A percentile compares a stretch with the other conserved stretches of the same genome.
Conservation (phyloP, 2,329 filamentous ascomycete species). For the Metarhizium sp. region DNA sequence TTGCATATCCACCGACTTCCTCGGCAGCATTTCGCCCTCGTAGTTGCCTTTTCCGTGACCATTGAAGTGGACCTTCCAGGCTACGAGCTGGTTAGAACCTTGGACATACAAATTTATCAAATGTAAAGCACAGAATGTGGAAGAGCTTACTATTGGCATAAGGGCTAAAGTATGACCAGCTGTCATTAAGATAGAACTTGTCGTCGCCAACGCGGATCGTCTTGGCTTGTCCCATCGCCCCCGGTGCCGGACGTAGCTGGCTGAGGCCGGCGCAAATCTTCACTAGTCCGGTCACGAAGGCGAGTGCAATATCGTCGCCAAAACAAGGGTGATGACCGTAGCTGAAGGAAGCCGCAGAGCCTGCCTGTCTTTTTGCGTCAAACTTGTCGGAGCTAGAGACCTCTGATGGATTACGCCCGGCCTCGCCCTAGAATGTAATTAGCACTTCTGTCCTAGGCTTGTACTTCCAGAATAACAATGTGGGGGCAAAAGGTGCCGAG, state of each 20-base stretch:
- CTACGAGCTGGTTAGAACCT: conserved; percentile 14
- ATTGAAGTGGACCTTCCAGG: conserved; percentile 28
- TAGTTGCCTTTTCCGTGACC: conserved; percentile 25
- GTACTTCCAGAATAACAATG: neutral
- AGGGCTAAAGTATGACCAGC: conserved; percentile 34
- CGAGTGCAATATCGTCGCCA: conserved; percentile 28
- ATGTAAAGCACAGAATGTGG: too few species aligned
- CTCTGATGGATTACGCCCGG: conserved; percentile 27
- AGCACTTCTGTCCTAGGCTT: conserved; percentile 1
- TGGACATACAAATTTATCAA: neutral
- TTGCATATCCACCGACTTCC: neutral
- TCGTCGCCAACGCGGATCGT: conserved; percentile 29
- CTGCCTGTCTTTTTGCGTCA: conserved; percentile 29
- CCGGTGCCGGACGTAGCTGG: conserved; percentile 34
- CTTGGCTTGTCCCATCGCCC: conserved; percentile 35
- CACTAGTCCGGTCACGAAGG: conserved; percentile 31
- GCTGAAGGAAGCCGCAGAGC: conserved; percentile 33
- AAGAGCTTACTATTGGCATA: conserved; percentile 35
- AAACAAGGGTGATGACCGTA: conserved; percentile 38
- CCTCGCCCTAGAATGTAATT: conserved; percentile 21
- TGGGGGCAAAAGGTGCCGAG: neutral
- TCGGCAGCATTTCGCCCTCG: conserved; percentile 20
- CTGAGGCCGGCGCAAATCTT: conserved; percentile 33
- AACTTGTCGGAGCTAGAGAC: conserved; percentile 30
- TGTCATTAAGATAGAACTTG: conserved; percentile 36